A percentile compares a stretch with the other conserved stretches of the same genome.
These are phyloP conservation scores for Botrytis medusae DNA, from an alignment of 2,329 filamentous ascomycete genomes.

Conservation along the genomic window DNA sequence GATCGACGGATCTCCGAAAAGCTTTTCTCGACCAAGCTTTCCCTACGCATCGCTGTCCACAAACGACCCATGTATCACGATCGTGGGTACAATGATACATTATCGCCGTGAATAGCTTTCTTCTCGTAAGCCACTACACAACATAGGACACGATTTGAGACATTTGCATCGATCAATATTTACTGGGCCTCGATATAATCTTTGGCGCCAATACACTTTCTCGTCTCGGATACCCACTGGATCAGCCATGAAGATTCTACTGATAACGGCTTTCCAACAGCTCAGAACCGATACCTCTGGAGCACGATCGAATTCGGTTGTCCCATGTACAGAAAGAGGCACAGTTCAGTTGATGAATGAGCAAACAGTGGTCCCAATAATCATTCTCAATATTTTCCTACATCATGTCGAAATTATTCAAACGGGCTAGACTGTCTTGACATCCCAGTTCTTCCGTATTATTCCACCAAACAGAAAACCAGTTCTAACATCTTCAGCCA, in stretches of 20 bases:
- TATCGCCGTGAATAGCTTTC: not conserved
- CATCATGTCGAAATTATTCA: not conserved
- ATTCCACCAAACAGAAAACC: not conserved
- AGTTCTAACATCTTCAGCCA: not conserved
- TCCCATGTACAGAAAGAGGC: not conserved
- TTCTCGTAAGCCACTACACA: not conserved
- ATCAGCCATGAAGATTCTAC: not conserved
- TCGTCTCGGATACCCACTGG: not conserved
- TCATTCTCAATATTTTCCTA: not conserved
- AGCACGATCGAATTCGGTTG: not conserved
- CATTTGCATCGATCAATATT: not conserved
- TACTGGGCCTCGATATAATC: not conserved
- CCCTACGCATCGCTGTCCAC: not conserved
- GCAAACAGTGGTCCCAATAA: not conserved
- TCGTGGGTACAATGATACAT: not conserved
- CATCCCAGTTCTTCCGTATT: not conserved
- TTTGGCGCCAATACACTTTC: not conserved
- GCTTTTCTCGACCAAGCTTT: not conserved
- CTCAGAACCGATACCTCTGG: not conserved
- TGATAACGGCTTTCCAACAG: not conserved
- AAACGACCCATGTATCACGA: not conserved
- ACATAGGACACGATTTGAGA: not conserved
- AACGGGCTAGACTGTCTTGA: not conserved
- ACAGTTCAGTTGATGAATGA: not conserved
- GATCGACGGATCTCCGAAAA: not conserved